phyloP scores from a whole-genome alignment of 2,329 filamentous ascomycete genomes.

The Colletotrichum tanaceti region DNA sequence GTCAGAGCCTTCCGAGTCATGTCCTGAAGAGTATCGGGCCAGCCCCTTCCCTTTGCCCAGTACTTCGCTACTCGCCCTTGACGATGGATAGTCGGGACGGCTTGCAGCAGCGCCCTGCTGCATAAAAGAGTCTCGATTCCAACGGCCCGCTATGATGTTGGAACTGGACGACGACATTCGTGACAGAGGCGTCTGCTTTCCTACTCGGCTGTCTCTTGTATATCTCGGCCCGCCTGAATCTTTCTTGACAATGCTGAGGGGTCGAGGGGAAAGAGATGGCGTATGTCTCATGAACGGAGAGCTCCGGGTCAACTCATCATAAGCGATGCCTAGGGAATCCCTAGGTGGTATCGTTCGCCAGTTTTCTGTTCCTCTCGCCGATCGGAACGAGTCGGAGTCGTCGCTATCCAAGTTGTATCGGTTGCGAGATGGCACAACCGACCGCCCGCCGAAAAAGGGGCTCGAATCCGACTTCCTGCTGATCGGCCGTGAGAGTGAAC shows the following conservation, averaged over 20 bases:
- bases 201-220: constrained; percentile 25
- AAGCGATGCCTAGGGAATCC: constrained; percentile 38
- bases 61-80: constrained; percentile 34
- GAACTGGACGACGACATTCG: constrained; percentile 35
- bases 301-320: constrained; percentile 34
- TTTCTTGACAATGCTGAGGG: constrained; percentile 38
- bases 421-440: constrained; percentile 37
- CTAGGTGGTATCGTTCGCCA: constrained; percentile 35
- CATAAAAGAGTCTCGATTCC: constrained; percentile 30
- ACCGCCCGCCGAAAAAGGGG: constrained; percentile 40
- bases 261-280: constrained; percentile 34
- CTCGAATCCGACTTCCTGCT: constrained; percentile 41
- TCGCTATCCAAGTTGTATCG: constrained; percentile 35
- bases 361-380: constrained; percentile 31
- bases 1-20: constrained; percentile 37
- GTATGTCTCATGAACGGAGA: constrained; percentile 33
- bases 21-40: constrained; percentile 29
- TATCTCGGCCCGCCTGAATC: constrained; percentile 28
- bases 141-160: constrained; percentile 28
- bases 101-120: constrained; percentile 22
- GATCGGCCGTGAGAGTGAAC: constrained; percentile 36
- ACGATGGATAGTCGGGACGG: constrained; percentile 29
- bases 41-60: constrained; percentile 36
- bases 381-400: constrained; percentile 26
- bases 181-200: constrained; percentile 32